These are phyloP conservation scores for Saccharomycopsis amapae DNA, from an alignment of 805 yeast species.

Conservation along the genomic window DNA sequence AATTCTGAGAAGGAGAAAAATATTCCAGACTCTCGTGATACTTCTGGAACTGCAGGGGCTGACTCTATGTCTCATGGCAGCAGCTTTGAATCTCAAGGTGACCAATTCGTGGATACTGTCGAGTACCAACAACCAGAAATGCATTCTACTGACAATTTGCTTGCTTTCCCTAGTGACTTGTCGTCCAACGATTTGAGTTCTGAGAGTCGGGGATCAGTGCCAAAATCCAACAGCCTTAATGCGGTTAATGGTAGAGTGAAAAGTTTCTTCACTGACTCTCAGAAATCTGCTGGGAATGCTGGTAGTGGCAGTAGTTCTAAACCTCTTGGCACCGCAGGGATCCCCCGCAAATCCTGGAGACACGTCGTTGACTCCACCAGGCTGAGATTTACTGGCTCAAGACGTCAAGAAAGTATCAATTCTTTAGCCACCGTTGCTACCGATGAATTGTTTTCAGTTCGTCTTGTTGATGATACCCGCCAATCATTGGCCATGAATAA, in stretches of 20 bases:
- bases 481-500: background rate
- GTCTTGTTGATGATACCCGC: constrained; percentile 56
- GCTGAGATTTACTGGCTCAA: constrained; percentile 23
- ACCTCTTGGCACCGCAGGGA: constrained; percentile 23
- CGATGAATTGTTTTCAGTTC: constrained; percentile 70
- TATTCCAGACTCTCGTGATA: no score
- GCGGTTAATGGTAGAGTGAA: no score
- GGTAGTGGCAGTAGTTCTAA: no score
- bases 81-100: no score
- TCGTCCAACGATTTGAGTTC: no score
- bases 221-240: no score
- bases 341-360: constrained; percentile 56
- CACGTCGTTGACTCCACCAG: constrained; percentile 28
- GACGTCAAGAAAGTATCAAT: constrained; percentile 54
- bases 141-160: constrained; percentile 5
- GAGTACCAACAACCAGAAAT: background rate
- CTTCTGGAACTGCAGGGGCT: no score
- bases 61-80: no score
- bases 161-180: no score
- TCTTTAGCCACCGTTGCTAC: constrained; percentile 84
- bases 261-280: no score
- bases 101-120: constrained; percentile 1
- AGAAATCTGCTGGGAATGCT: no score
- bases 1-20: background rate
- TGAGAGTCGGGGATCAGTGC: no score